phyloP scores from a whole-genome alignment of 2,329 filamentous ascomycete genomes.

The Malbranchea zuffiana region DNA sequence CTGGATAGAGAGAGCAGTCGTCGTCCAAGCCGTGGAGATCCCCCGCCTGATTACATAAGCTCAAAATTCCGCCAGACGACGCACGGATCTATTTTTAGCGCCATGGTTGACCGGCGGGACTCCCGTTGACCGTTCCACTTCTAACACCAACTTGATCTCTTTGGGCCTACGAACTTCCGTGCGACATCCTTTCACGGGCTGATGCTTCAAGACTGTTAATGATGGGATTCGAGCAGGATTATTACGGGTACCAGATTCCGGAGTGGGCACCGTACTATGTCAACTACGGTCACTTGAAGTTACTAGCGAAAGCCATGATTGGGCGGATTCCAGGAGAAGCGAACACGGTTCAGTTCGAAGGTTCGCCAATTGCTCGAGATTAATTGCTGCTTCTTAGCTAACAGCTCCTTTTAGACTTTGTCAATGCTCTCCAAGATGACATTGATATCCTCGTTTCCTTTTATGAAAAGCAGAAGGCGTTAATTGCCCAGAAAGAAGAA shows the following conservation, averaged over 20 bases:
- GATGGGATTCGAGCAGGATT: conserved; percentile 26
- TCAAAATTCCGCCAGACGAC: too few relatives aligned
- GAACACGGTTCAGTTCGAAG: background rate
- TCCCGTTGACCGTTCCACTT: too few relatives aligned
- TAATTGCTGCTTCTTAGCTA: background rate
- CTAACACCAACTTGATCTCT: too few relatives aligned
- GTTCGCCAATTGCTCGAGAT: conserved; percentile 10
- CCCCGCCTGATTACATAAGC: too few relatives aligned
- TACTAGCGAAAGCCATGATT: background rate
- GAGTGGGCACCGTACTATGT: conserved; percentile 23
- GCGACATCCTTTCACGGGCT: too few relatives aligned
- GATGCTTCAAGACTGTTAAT: too few relatives aligned
- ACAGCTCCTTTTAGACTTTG: background rate
- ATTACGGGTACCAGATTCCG: conserved; percentile 18
- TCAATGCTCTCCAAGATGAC: background rate
- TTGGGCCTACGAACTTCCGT: too few relatives aligned
- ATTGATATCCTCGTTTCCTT: conserved; percentile 6
- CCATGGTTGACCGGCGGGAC: too few relatives aligned
- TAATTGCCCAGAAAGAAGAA: conserved; percentile 2
- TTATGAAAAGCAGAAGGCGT: conserved; percentile 1
- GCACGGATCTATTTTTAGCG: too few relatives aligned
- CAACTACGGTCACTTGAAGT: conserved; percentile 22
- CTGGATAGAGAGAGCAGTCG: too few relatives aligned
- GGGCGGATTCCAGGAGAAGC: background rate
- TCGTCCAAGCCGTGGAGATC: too few relatives aligned